These are phyloP conservation scores for Rhynchospora tenuis DNA, from an alignment of 176 grass and related monocot genomes.

Conservation along the genomic window DNA sequence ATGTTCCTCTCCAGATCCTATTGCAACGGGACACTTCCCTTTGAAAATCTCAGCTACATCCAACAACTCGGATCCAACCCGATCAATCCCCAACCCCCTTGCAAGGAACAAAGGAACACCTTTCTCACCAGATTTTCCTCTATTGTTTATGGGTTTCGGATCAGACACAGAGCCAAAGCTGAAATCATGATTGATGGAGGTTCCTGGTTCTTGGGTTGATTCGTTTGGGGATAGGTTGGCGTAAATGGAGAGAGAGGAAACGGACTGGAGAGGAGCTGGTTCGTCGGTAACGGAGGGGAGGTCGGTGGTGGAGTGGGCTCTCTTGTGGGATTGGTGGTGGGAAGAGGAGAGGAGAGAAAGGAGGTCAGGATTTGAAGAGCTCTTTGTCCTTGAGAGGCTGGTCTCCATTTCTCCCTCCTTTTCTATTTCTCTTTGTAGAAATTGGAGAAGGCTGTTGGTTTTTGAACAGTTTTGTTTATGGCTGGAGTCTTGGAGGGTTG, in stretches of 20 bases:
- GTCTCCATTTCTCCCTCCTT: slow-evolving; percentile 17
- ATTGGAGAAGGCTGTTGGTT: not conserved
- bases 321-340: slow-evolving; percentile 30
- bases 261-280: slow-evolving; percentile 31
- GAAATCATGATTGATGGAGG: not conserved
- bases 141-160: not conserved
- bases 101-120: slow-evolving; percentile 75
- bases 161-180: not conserved
- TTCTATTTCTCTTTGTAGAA: slow-evolving; percentile 6
- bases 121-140: not conserved
- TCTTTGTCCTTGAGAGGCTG: slow-evolving; percentile 23
- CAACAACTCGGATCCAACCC: slow-evolving; percentile 58
- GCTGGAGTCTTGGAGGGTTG: not conserved
- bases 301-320: slow-evolving; percentile 54
- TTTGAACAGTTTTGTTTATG: slow-evolving; percentile 6
- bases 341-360: slow-evolving; percentile 13
- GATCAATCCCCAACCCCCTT: slow-evolving; percentile 84
- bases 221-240: not conserved
- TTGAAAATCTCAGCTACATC: slow-evolving; percentile 8
- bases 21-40: slow-evolving; percentile 14
- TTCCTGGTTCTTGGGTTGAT: not conserved
- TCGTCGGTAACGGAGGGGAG: slow-evolving; percentile 17
- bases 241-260: slow-evolving; percentile 69
- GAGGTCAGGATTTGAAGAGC: slow-evolving; percentile 47
- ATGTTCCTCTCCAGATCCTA: slow-evolving; percentile 22